phyloP scores from a whole-genome alignment of 1,284 basidiomycete species.

The Malassezia arunalokei region DNA sequence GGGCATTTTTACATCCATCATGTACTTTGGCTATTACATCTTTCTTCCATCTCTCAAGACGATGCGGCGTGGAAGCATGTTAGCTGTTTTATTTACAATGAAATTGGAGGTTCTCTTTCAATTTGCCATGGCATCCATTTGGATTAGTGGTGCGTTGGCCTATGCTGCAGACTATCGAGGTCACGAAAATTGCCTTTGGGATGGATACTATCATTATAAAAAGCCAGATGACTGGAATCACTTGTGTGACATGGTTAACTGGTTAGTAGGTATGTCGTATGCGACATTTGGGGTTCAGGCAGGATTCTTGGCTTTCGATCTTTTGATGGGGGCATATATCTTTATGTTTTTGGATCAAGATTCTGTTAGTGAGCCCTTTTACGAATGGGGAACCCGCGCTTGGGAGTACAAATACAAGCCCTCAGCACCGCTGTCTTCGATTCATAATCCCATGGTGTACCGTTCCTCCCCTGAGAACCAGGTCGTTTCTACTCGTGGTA shows the following conservation, averaged over 20 bases:
- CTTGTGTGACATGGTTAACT: constrained; percentile 46
- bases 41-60: constrained; percentile 42
- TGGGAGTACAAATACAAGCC: constrained; percentile 30
- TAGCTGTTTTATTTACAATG: constrained; percentile 41
- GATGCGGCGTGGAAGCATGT: constrained; percentile 43
- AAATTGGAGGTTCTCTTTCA: constrained; percentile 44
- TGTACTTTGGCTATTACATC: constrained; percentile 46
- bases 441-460: constrained; percentile 17
- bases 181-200: constrained; percentile 45
- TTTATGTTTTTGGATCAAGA: constrained; percentile 47
- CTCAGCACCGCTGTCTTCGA: constrained; percentile 5
- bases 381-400: constrained; percentile 40
- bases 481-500: background rate
- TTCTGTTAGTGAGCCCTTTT: constrained; percentile 50
- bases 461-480: constrained; percentile 10
- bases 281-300: constrained; percentile 46
- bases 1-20: constrained; percentile 43
- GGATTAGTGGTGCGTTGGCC: constrained; percentile 46
- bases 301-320: constrained; percentile 34
- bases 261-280: constrained; percentile 42
- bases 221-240: constrained; percentile 44
- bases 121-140: constrained; percentile 44
- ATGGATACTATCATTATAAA: constrained; percentile 47
- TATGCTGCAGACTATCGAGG: constrained; percentile 45
- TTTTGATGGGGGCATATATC: constrained; percentile 36